phyloP scores from a whole-genome alignment of 352 stramenopile species.

The Elongisporangium senticosum region DNA sequence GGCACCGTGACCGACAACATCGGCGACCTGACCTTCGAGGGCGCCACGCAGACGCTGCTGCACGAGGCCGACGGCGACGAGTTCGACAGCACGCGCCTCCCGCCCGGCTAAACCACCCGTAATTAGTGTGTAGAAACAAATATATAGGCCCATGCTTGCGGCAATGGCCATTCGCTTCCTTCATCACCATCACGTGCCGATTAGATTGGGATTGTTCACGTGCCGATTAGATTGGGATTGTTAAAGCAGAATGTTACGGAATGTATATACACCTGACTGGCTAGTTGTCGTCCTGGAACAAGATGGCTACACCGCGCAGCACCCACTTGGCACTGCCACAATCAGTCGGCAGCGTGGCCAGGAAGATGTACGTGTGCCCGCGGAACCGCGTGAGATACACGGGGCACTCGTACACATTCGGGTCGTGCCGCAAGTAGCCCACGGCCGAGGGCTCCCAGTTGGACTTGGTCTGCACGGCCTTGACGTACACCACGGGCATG shows the following conservation, averaged over 20 bases:
- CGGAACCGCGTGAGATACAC: conserved; percentile 97
- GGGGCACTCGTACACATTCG: conserved; percentile 93
- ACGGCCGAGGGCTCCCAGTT: conserved; percentile 94
- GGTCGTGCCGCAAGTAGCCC: conserved; percentile 92
- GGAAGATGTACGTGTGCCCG: conserved; percentile 94
- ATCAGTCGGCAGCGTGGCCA: conserved; percentile 93
- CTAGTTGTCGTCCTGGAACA: conserved; percentile 96
- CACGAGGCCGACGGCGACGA: conserved; percentile 55
- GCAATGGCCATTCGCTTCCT: not conserved
- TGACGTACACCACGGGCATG: conserved; percentile 94
- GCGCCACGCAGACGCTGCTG: conserved; percentile 66
- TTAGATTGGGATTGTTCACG: too few relatives aligned
- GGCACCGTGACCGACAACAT: conserved; percentile 60
- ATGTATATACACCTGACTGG: not conserved
- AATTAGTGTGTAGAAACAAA: conserved; percentile 1
- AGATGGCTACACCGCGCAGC: conserved; percentile 88
- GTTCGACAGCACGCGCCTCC: conserved; percentile 61
- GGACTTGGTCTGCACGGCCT: conserved; percentile 91
- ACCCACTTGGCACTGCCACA: conserved; percentile 92
- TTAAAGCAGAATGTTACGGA: not conserved
- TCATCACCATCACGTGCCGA: not conserved
- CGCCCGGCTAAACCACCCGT: conserved; percentile 43
- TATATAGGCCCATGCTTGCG: not conserved
- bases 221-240: too few relatives aligned
- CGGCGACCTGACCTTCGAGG: conserved; percentile 64